These are phyloP conservation scores for Leccinum olivaceopallidum DNA, from an alignment of 768 basidiomycete genomes.

Conservation along the genomic window DNA sequence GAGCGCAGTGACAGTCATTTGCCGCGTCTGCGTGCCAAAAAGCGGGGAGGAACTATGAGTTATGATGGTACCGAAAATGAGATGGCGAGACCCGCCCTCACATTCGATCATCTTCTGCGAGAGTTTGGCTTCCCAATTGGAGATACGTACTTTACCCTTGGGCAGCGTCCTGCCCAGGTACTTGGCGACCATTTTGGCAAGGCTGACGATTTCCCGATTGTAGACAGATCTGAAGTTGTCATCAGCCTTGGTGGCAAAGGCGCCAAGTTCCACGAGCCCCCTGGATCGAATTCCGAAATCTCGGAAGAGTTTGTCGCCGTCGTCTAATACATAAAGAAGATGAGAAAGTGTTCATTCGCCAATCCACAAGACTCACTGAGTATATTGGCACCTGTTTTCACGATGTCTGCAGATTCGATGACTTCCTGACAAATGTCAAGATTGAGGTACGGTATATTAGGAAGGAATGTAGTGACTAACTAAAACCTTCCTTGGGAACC, in stretches of 20 bases:
- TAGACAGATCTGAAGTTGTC: conserved; percentile 32
- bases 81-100: conserved; percentile 13
- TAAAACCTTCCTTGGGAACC: conserved; percentile 44
- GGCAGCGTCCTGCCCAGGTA: conserved; percentile 40
- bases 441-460: neutral
- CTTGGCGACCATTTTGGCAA: conserved; percentile 43
- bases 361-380: conserved; percentile 35
- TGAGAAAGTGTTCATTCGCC: neutral
- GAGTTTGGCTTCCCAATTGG: conserved; percentile 47
- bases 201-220: conserved; percentile 42
- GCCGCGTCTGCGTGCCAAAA: conserved; percentile 42
- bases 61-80: neutral
- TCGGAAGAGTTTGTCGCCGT: conserved; percentile 47
- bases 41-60: neutral
- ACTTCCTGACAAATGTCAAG: conserved; percentile 36
- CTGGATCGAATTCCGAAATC: conserved; percentile 46
- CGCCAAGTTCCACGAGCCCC: conserved; percentile 48
- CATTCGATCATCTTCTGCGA: conserved; percentile 41
- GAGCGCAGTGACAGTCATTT: conserved; percentile 49
- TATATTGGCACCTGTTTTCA: conserved; percentile 52
- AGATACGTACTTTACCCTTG: conserved; percentile 47
- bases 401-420: conserved; percentile 40
- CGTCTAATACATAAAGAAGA: conserved; percentile 32
- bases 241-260: conserved; percentile 43
- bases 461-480: conserved; percentile 23